Conservation (phyloP, 371 early-diverging fungal genomes). For the Apophysomyces sp. region DNA sequence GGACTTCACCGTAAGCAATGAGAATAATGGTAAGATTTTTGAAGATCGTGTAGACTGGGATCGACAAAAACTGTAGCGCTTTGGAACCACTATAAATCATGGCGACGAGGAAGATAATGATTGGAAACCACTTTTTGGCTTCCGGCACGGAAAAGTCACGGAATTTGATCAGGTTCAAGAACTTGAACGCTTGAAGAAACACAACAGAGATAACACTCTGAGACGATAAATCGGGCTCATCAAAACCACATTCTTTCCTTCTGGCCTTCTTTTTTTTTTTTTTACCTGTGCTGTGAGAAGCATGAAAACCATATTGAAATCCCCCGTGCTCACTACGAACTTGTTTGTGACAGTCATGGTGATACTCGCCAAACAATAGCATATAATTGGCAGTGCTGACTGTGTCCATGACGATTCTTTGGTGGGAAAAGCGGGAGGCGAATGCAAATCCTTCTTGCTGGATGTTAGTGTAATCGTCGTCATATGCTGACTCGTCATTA, state of each 20-base stretch:
- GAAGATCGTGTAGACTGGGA: slow-evolving; percentile 97
- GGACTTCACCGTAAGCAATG: slow-evolving; percentile 92
- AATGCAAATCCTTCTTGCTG: too few species aligned
- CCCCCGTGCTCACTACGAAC: slow-evolving; percentile 76
- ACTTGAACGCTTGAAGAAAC: slow-evolving; percentile 55
- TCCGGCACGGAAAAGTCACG: slow-evolving; percentile 62
- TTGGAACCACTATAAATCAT: slow-evolving; percentile 99
- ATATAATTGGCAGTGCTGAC: slow-evolving; percentile 55
- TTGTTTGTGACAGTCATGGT: slow-evolving; percentile 93
- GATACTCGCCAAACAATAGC: slow-evolving; percentile 83
- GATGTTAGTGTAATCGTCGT: too few species aligned
- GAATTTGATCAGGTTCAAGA: slow-evolving; percentile 64
- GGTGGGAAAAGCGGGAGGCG: too few species aligned
- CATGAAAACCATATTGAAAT: slow-evolving; percentile 88
- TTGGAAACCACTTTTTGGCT: slow-evolving; percentile 84
- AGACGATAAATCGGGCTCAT: neutral
- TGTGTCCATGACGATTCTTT: neutral
- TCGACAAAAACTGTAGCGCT: slow-evolving; percentile 89
- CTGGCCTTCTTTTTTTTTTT: neutral
- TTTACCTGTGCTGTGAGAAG: slow-evolving; percentile 83
- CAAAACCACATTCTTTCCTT: neutral
- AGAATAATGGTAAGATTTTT: slow-evolving; percentile 98
- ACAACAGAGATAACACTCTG: slow-evolving; percentile 41
- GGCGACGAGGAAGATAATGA: slow-evolving; percentile 81
- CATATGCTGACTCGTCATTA: too few species aligned